These are phyloP conservation scores for Limonium bicolor DNA, from an alignment of 148 eudicot genomes.

Conservation along the genomic window DNA sequence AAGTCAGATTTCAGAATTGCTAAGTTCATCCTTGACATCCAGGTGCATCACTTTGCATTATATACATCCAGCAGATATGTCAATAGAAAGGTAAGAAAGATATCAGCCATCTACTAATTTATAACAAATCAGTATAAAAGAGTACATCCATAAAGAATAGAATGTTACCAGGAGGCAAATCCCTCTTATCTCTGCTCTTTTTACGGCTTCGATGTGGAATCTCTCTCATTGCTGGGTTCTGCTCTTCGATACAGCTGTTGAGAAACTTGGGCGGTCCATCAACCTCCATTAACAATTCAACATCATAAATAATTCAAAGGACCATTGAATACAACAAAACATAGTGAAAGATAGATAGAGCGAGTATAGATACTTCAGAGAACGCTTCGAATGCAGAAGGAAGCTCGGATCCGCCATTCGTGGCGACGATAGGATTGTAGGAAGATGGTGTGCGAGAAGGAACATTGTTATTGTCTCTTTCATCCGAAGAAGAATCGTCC, in stretches of 20 bases:
- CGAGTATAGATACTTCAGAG: conserved; percentile 43
- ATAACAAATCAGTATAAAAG: too few species aligned
- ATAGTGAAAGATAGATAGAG: background rate
- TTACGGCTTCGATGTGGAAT: conserved; percentile 31
- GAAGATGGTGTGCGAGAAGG: conserved; percentile 15
- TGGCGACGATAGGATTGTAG: conserved; percentile 29
- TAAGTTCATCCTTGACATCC: too few species aligned
- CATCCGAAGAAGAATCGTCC: conserved; percentile 28
- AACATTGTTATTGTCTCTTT: conserved; percentile 16
- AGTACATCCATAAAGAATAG: too few species aligned
- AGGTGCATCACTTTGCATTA: too few species aligned
- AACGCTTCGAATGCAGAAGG: conserved; percentile 87
- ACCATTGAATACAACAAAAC: background rate
- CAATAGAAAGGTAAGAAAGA: too few species aligned
- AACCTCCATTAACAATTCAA: conserved; percentile 35
- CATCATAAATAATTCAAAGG: conserved; percentile 4
- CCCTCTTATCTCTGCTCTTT: conserved; percentile 42
- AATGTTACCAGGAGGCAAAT: conserved; percentile 79
- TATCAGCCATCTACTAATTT: too few species aligned
- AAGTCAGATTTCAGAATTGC: too few species aligned
- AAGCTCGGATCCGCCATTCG: conserved; percentile 36
- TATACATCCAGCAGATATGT: too few species aligned
- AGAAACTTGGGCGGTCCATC: conserved; percentile 78
- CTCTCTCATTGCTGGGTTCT: conserved; percentile 10
- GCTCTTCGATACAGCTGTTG: conserved; percentile 54